Evolutionary conservation across 1,284 basidiomycete genomes (phyloP).

Genomic region (Trametes polyzona): DNA sequence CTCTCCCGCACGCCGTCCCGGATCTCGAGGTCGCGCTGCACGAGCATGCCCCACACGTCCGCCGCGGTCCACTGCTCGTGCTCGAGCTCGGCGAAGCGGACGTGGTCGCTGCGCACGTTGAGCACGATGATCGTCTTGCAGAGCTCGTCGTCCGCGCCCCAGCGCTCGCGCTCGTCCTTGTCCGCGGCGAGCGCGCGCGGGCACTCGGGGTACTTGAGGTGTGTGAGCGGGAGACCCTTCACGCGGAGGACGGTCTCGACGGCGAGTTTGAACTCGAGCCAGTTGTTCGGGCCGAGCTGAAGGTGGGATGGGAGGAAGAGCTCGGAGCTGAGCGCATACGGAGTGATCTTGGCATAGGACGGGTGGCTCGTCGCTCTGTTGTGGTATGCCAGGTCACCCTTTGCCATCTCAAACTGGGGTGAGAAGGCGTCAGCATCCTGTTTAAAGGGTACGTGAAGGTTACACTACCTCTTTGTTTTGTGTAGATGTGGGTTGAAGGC

Average conservation of each 20-base stretch:
- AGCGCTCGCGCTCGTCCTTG: not conserved
- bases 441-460: too few species aligned
- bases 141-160: slow-evolving; percentile 19
- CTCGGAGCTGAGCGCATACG: not conserved
- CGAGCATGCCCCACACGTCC: slow-evolving; percentile 13
- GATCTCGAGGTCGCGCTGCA: not conserved
- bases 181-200: not conserved
- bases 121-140: slow-evolving; percentile 21
- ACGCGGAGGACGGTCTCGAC: slow-evolving; percentile 16
- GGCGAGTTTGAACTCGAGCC: slow-evolving; percentile 21
- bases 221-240: slow-evolving; percentile 11
- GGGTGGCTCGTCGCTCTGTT: not conserved
- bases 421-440: not conserved
- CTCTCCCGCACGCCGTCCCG: not conserved
- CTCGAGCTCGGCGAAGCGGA: slow-evolving; percentile 4
- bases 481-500: too few species aligned
- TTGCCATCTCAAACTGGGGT: not conserved
- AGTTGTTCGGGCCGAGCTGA: slow-evolving; percentile 14
- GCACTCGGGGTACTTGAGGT: slow-evolving; percentile 4
- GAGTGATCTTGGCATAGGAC: not conserved
- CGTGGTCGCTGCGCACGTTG: slow-evolving; percentile 14
- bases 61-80: slow-evolving; percentile 9
- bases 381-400: not conserved
- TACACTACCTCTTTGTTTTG: too few species aligned
- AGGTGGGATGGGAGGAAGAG: slow-evolving; percentile 15